Percentiles rank a stretch among this genome's conserved stretches.
These are phyloP conservation scores for Aureobasidium melanogenum DNA, from an alignment of 2,329 filamentous ascomycete species.

Conservation along the genomic window DNA sequence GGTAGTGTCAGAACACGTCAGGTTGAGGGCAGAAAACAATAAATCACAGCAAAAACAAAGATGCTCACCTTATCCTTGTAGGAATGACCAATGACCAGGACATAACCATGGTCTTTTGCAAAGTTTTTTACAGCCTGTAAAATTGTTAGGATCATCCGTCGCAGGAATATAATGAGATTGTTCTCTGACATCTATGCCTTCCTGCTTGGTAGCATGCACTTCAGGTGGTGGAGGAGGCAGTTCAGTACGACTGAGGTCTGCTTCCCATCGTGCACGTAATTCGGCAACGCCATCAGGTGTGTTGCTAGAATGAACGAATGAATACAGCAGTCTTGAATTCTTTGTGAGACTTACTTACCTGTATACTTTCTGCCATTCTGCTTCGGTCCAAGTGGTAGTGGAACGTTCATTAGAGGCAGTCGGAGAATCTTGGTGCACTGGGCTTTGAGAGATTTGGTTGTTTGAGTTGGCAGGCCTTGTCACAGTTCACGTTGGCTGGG, in stretches of 20 bases:
- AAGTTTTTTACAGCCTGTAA: slow-evolving; percentile 14
- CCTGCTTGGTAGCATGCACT: slow-evolving; percentile 14
- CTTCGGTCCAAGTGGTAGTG: slow-evolving; percentile 9
- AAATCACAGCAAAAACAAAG: neutral
- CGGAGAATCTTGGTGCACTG: slow-evolving; percentile 5
- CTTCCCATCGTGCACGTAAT: slow-evolving; percentile 16
- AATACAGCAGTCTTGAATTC: neutral
- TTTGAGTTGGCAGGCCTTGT: slow-evolving; percentile 6
- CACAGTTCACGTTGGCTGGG: neutral
- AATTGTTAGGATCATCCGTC: neutral
- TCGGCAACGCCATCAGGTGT: slow-evolving; percentile 15
- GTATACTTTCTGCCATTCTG: slow-evolving; percentile 12
- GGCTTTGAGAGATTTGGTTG: slow-evolving; percentile 4
- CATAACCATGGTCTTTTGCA: slow-evolving; percentile 16
- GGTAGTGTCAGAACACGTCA: neutral
- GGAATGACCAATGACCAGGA: slow-evolving; percentile 18
- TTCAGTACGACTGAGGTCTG: slow-evolving; percentile 13
- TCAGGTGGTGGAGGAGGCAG: slow-evolving; percentile 17
- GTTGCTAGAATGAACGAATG: neutral
- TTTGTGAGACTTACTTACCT: neutral
- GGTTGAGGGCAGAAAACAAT: neutral
- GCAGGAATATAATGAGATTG: neutral
- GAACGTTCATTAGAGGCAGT: slow-evolving; percentile 1
- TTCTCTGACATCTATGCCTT: slow-evolving; percentile 12
- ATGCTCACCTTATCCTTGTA: slow-evolving; percentile 14